Evolutionary conservation across 768 basidiomycete genomes (phyloP).

Genomic region (Porpolomopsis calyptriformis): DNA sequence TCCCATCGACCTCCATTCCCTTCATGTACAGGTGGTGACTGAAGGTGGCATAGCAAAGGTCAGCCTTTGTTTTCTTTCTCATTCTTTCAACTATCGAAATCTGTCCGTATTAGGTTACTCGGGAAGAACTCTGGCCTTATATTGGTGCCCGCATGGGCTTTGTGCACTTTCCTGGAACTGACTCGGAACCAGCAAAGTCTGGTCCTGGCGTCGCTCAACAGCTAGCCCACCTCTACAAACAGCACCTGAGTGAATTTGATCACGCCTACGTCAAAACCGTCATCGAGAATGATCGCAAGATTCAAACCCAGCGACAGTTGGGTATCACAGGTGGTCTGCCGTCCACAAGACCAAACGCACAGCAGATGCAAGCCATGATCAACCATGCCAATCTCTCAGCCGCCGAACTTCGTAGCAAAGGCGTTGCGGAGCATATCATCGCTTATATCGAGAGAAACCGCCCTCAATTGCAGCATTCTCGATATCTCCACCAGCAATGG

Average conservation of each 20-base stretch:
- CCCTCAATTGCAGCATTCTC: conserved; percentile 26
- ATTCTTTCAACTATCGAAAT: conserved; percentile 4
- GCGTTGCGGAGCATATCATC: conserved; percentile 42
- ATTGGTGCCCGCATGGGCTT: conserved; percentile 62
- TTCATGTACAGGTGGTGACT: conserved; percentile 50
- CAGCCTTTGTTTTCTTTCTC: conserved; percentile 13
- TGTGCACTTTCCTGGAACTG: conserved; percentile 51
- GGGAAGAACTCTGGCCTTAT: conserved; percentile 50
- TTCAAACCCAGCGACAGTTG: conserved; percentile 10
- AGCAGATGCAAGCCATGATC: conserved; percentile 34
- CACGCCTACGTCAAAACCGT: conserved; percentile 37
- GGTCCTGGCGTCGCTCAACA: conserved; percentile 54
- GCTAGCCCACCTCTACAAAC: conserved; percentile 49
- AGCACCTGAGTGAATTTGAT: conserved; percentile 49
- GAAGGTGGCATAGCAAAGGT: conserved; percentile 46
- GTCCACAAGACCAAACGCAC: conserved; percentile 3
- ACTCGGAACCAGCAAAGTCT: conserved; percentile 48
- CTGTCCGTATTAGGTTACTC: conserved; percentile 33
- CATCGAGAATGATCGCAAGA: conserved; percentile 23
- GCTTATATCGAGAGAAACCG: conserved; percentile 48
- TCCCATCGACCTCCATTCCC: conserved; percentile 44
- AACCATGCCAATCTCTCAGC: conserved; percentile 35
- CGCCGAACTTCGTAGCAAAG: conserved; percentile 42
- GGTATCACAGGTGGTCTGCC: not conserved
- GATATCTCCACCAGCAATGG: not conserved